Base-by-base conservation (phyloP, 768 basidiomycete genomes). In the Mycena kentingensis region DNA sequence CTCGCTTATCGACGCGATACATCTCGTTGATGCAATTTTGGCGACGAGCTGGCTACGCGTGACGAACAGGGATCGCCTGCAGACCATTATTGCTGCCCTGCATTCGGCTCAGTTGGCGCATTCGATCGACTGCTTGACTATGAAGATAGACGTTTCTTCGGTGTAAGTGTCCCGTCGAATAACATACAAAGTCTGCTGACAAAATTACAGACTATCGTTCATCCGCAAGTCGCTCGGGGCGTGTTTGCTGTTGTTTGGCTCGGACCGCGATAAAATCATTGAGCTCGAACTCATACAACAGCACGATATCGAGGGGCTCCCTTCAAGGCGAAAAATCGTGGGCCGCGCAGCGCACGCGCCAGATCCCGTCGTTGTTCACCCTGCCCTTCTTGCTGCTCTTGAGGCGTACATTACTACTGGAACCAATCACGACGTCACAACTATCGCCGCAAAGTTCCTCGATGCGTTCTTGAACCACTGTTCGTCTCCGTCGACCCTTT, bases 231-330 rank as follows among this genome's bases (percentile, higher is more conserved):
- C 83, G 2, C 63, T 90, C 25, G 79, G 79, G 15, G 70, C 77
- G 10, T 87, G 82, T 65, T 71, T 89, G 32, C 66, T 87, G 3
- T 62, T 88, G 22, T 87, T 83, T 59, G 88, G 88, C 6, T 89
- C 84, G 57, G 82, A 85, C 38, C 71, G 84, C 39, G 61, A 65
- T 3, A 73, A 69, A 31, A 68, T 88, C 5, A 46, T 74, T 3
- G 67, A 73, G 11, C 57, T 73, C n/a, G 75, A 72, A 1, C 60
- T 91, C 51, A 65, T 88, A 18, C 54, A 65, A 21, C 67, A 79
- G 21, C 66, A 71, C 10, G 83, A 87, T 46, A 66, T 81, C 2
- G 66, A 68, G 7, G 63, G 72, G 35, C 71, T 88, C 28, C 83
- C 82, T 3, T 80, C 82, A 7, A 77, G 86, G 68, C 70, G 82